Percentiles rank a stretch among this genome's conserved stretches.
Evolutionary conservation across 768 basidiomycete species (phyloP).

Genomic region (Suillus paluster): DNA sequence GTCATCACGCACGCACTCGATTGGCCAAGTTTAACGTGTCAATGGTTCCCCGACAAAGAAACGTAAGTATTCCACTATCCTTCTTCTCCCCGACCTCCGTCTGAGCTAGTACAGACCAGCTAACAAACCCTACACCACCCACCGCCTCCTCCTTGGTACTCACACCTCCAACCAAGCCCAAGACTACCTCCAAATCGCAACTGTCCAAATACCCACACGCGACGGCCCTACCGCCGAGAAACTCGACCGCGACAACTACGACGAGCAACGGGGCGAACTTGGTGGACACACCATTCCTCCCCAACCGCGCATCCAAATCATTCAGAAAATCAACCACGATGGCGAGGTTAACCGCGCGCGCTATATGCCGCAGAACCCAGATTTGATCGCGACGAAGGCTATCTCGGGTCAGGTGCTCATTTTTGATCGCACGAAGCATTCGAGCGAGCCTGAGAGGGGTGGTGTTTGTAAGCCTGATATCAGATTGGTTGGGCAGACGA

Average conservation of each 20-base stretch:
- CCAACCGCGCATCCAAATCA: slow-evolving; percentile 86
- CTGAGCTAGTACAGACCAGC: slow-evolving; percentile 59
- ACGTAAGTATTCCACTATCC: slow-evolving; percentile 56
- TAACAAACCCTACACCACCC: slow-evolving; percentile 92
- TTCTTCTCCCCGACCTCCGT: background rate
- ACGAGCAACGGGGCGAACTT: slow-evolving; percentile 92
- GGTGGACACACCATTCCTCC: slow-evolving; percentile 89
- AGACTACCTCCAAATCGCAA: slow-evolving; percentile 95
- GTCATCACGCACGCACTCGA: slow-evolving; percentile 97
- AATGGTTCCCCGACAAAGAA: slow-evolving; percentile 99
- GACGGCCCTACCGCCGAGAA: slow-evolving; percentile 71
- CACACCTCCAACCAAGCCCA: slow-evolving; percentile 95
- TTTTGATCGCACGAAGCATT: slow-evolving; percentile 98
- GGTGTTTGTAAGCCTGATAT: slow-evolving; percentile 92
- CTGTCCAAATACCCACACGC: slow-evolving; percentile 90
- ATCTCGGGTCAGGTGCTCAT: slow-evolving; percentile 88
- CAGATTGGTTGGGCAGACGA: slow-evolving; percentile 83
- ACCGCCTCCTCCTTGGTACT: slow-evolving; percentile 93
- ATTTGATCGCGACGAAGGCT: slow-evolving; percentile 95
- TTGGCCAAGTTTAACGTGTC: slow-evolving; percentile 97
- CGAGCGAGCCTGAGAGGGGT: slow-evolving; percentile 87
- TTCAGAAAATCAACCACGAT: slow-evolving; percentile 92
- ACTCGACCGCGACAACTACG: slow-evolving; percentile 80
- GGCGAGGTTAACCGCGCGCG: slow-evolving; percentile 97
- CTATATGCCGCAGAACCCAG: slow-evolving; percentile 99